Conservation (phyloP, 805 yeast species). For the Brettanomyces naardenensis region DNA sequence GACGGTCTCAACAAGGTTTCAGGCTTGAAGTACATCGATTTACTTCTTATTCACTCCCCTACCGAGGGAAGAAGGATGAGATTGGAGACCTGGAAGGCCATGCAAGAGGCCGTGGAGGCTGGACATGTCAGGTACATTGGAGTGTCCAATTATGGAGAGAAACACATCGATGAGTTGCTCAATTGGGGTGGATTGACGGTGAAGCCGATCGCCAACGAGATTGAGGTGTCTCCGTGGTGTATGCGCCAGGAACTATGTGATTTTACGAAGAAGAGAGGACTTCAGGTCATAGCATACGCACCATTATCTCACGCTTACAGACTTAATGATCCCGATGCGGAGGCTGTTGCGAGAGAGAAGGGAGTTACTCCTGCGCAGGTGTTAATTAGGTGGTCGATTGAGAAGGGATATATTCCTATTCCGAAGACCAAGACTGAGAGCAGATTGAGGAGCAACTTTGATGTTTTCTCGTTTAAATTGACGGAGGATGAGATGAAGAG, state of each 20-base stretch:
- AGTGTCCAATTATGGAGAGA: conserved; percentile 64
- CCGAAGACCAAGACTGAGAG: conserved; percentile 53
- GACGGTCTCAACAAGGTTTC: conserved; percentile 45
- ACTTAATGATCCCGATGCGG: conserved; percentile 45
- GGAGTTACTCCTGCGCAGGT: conserved; percentile 52
- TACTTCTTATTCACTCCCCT: conserved; percentile 64
- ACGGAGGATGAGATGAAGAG: conserved; percentile 31
- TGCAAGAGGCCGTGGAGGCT: conserved; percentile 61
- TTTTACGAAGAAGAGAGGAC: conserved; percentile 45
- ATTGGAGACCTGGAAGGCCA: conserved; percentile 59
- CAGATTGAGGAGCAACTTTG: conserved; percentile 48
- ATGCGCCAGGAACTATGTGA: conserved; percentile 58
- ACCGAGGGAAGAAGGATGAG: conserved; percentile 37
- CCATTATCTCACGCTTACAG: conserved; percentile 62
- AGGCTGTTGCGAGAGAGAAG: conserved; percentile 39
- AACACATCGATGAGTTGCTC: conserved; percentile 53
- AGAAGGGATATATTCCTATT: conserved; percentile 63
- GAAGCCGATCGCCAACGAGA: conserved; percentile 71
- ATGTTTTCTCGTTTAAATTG: conserved; percentile 43
- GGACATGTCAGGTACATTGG: conserved; percentile 64
- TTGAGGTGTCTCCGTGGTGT: conserved; percentile 81
- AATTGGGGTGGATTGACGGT: conserved; percentile 44
- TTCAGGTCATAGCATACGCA: conserved; percentile 68
- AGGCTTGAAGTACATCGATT: conserved; percentile 59
- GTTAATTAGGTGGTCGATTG: conserved; percentile 63